phyloP scores from a whole-genome alignment of 495 filamentous ascomycete genomes.

The Hypomontagnella submonticulosa region DNA sequence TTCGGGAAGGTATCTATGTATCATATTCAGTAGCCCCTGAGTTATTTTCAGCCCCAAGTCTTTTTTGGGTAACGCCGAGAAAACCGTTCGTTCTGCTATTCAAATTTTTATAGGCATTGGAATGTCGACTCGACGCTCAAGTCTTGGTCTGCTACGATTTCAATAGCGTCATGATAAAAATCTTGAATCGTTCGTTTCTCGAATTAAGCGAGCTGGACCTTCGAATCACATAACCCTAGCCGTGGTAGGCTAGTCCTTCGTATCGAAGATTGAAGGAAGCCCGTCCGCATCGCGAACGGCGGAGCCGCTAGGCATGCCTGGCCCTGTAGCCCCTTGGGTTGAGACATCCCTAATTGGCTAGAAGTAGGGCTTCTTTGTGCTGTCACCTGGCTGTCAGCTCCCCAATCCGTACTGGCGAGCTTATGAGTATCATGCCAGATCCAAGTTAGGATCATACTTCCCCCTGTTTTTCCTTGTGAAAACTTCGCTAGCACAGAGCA shows the following conservation, averaged over 20 bases:
- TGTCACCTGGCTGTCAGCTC: constrained; percentile 27
- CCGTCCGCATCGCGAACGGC: constrained; percentile 27
- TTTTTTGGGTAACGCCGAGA: neutral
- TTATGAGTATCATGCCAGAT: constrained; percentile 29
- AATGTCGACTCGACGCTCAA: no score
- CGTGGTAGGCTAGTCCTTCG: constrained; percentile 26
- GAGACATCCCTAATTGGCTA: constrained; percentile 22
- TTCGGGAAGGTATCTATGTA: constrained; percentile 39
- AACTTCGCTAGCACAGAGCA: constrained; percentile 15
- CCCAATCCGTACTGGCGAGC: constrained; percentile 34
- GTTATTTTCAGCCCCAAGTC: constrained; percentile 36
- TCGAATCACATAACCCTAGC: neutral
- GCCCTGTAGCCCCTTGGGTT: constrained; percentile 20
- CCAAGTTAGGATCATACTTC: constrained; percentile 31
- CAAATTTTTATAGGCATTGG: no score
- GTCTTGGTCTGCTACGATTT: neutral
- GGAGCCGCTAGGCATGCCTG: constrained; percentile 36
- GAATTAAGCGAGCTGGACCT: constrained; percentile 16
- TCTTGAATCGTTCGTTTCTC: neutral
- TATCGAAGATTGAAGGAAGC: constrained; percentile 31
- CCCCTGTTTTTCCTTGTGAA: constrained; percentile 29
- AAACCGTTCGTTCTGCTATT: constrained; percentile 3
- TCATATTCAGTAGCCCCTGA: constrained; percentile 29
- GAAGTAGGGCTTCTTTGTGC: constrained; percentile 15
- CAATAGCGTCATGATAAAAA: neutral